phyloP scores from a whole-genome alignment of 345 rosid genomes.

The Aethionema arabicum region DNA sequence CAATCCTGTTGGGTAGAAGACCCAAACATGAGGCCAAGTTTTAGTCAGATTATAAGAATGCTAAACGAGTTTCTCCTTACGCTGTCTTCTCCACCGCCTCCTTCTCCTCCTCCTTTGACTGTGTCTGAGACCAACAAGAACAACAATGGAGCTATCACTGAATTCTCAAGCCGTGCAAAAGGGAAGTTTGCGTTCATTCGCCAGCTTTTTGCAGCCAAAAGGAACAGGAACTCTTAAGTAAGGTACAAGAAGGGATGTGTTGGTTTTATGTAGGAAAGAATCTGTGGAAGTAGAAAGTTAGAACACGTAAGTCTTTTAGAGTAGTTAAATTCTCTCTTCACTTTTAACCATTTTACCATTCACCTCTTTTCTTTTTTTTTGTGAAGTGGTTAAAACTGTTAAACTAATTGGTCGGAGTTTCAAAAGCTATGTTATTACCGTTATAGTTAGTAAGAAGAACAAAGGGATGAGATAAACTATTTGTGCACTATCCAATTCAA shows the following conservation, averaged over 20 bases:
- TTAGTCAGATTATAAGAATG: conserved; percentile 91
- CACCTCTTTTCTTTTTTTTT: neutral
- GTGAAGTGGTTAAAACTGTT: neutral
- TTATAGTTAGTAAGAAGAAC: neutral
- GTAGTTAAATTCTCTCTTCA: neutral
- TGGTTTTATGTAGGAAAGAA: neutral
- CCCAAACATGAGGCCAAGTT: conserved; percentile 94
- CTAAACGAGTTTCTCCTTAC: conserved; percentile 77
- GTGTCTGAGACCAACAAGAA: conserved; percentile 43
- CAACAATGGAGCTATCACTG: conserved; percentile 58
- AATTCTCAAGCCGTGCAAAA: conserved; percentile 64
- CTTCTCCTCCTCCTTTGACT: conserved; percentile 39
- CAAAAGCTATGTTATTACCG: neutral
- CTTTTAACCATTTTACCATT: neutral
- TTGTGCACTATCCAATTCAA: neutral
- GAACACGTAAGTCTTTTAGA: conserved; percentile 12
- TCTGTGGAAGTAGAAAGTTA: conserved; percentile 19
- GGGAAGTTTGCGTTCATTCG: conserved; percentile 86
- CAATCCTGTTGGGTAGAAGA: conserved; percentile 99
- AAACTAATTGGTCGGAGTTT: conserved; percentile 3
- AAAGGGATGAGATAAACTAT: conserved; percentile 3
- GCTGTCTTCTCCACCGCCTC: conserved; percentile 62
- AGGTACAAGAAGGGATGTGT: neutral
- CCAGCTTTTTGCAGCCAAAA: conserved; percentile 83
- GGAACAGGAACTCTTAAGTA: conserved; percentile 59